Conservation (phyloP, 768 basidiomycete species). For the Tephrocybe sp. region DNA sequence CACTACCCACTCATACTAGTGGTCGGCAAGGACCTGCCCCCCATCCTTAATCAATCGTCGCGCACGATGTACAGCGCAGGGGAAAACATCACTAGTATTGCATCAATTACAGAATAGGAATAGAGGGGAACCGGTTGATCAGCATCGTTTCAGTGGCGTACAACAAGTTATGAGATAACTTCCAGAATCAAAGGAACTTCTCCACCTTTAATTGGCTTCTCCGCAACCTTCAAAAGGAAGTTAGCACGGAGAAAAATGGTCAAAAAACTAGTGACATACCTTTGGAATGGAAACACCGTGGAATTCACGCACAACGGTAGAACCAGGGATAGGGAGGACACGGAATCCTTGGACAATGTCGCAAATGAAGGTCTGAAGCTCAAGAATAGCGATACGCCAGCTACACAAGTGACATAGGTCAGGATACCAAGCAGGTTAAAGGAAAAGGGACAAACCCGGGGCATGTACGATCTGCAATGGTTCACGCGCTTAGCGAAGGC, state of each 20-base stretch:
- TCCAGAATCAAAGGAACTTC: slow-evolving; percentile 2
- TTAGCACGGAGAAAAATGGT: neutral
- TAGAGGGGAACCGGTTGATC: neutral
- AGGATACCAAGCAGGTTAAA: neutral
- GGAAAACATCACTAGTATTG: too few species aligned
- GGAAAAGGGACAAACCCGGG: slow-evolving; percentile 1
- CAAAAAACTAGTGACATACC: neutral
- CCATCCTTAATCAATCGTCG: too few species aligned
- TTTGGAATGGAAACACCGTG: slow-evolving; percentile 8
- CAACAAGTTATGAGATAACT: neutral
- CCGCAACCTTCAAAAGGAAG: neutral
- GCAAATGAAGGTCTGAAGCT: slow-evolving; percentile 6
- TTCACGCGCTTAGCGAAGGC: neutral
- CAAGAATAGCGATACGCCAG: slow-evolving; percentile 9
- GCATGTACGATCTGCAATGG: slow-evolving; percentile 6
- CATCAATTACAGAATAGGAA: too few species aligned
- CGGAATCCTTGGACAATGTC: slow-evolving; percentile 8
- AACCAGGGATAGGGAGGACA: slow-evolving; percentile 4
- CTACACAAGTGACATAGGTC: neutral
- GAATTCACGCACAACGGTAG: slow-evolving; percentile 3
- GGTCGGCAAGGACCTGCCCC: too few species aligned
- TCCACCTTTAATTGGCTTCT: neutral
- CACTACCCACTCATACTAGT: too few species aligned
- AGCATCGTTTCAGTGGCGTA: neutral
- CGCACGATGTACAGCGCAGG: too few species aligned